A percentile compares a stretch with the other conserved stretches of the same genome.
phyloP scores from a whole-genome alignment of 805 yeast genomes.

The Ogataea sp. region DNA sequence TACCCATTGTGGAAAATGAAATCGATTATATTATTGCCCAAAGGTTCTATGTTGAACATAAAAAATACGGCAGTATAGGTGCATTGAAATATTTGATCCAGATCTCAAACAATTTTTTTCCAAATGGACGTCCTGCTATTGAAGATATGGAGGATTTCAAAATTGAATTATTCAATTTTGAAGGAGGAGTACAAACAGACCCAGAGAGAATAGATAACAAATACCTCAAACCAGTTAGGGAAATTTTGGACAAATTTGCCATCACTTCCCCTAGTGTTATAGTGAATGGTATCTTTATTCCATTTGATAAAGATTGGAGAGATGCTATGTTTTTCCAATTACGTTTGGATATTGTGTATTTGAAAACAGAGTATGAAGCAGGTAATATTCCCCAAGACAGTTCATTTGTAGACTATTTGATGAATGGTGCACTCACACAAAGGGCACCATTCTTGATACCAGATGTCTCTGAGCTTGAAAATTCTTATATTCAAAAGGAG shows the following conservation, averaged over 20 bases:
- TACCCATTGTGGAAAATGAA: conserved; percentile 44
- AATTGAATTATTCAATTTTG: neutral
- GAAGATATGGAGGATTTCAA: conserved; percentile 1
- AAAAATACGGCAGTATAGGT: conserved; percentile 11
- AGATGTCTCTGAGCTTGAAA: conserved; percentile 37
- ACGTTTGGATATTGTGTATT: conserved; percentile 38
- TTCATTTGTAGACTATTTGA: conserved; percentile 32
- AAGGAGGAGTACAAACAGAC: neutral
- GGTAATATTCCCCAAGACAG: conserved; percentile 19
- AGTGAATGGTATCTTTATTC: conserved; percentile 64
- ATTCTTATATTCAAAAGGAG: conserved; percentile 3
- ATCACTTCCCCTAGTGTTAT: conserved; percentile 45
- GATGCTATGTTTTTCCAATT: conserved; percentile 43
- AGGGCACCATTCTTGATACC: conserved; percentile 51
- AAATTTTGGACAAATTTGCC: conserved; percentile 29
- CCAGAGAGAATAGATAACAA: conserved; percentile 1
- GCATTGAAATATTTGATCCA: conserved; percentile 16
- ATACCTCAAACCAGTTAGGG: conserved; percentile 10
- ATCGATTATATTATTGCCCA: conserved; percentile 16
- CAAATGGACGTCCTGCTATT: conserved; percentile 3
- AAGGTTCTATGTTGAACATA: conserved; percentile 15
- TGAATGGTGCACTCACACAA: conserved; percentile 29
- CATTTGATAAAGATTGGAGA: conserved; percentile 47
- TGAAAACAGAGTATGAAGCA: conserved; percentile 22
- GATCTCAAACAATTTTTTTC: conserved; percentile 9